Evolutionary conservation across 306 rosid species (phyloP), one percentile per base, ranked within the genome.

Genomic region (Cucurbita argyrosperma): DNA sequence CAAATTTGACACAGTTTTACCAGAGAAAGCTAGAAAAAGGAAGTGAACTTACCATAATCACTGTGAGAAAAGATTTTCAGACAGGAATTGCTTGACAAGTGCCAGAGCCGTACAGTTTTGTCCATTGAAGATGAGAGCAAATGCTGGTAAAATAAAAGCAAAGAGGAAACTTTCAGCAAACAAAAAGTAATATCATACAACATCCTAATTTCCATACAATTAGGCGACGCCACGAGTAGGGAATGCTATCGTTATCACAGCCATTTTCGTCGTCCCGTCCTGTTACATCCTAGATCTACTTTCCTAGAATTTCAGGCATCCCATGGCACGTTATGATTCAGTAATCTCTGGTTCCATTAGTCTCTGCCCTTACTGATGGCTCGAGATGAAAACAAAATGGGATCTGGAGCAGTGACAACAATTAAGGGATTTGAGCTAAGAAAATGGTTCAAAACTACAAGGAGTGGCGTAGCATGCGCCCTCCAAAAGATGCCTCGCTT

Each of bases 101-200:
- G 87, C 99, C 99, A 95, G 57, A 95, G 90, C 84, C 97, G 90
- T 81, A 95, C 99, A 5, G 99, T 95, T 88, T 95, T 95, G 88
- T 95, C 99, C 99, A 95, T 95, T 74, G 99, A 95, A 76, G 99
- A 91, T 78, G 99, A 95, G 84, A 95, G 99, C 88, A 95, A 81
- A 53, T 87, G 96, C 99, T 95, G 96, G 49, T 52, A 62, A 82
- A 81, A 64, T 39, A 71, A 76, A 19, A 45, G 46, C 71, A 40
- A 62, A 77, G 61, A 45, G 3, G 39, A 67, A 46, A 46, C 72
- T 65, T 23, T 46, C 72, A 46, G 12, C 0, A 14, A 67, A 18
- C 43, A 30, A 42, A 43, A 67, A 43, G 45, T 10, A 43, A 45
- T 37, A 42, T 1, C 10, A 40, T 19, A 43, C 35, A 10, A 65